Conservation (phyloP, 1,284 basidiomycete genomes). For the Pseudozyma tsukubaensis region DNA sequence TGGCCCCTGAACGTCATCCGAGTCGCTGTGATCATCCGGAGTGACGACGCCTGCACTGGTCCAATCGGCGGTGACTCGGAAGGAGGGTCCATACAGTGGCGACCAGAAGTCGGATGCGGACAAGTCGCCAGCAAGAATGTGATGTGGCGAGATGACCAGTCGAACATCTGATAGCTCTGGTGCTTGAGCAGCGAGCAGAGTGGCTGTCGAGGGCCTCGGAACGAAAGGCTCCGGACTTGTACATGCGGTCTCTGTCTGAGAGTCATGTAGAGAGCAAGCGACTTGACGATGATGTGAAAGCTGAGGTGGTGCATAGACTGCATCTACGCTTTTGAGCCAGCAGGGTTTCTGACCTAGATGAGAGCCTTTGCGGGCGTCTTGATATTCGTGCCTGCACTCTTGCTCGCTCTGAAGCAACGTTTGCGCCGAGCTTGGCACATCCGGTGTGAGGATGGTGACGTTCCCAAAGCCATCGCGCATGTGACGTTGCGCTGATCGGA, state of each 20-base stretch:
- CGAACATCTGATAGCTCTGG: constrained; percentile 13
- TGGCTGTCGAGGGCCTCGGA: not conserved
- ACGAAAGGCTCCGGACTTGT: not conserved
- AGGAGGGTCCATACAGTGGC: constrained; percentile 24
- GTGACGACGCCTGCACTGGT: not conserved
- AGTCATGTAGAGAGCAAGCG: constrained; percentile 7
- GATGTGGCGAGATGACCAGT: constrained; percentile 25
- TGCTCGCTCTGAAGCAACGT: not conserved
- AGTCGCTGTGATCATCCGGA: not conserved
- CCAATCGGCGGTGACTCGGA: constrained; percentile 9
- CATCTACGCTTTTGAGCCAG: constrained; percentile 20
- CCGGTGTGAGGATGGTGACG: constrained; percentile 35
- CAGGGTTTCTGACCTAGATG: constrained; percentile 28
- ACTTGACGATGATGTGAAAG: constrained; percentile 29
- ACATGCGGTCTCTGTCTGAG: not conserved
- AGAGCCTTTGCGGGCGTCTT: not conserved
- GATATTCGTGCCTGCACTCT: constrained; percentile 17
- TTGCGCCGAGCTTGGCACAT: constrained; percentile 4
- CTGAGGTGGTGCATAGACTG: constrained; percentile 13
- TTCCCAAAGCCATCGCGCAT: constrained; percentile 28
- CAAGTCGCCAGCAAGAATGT: constrained; percentile 19
- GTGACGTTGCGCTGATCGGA: constrained; percentile 35
- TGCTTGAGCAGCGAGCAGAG: constrained; percentile 17
- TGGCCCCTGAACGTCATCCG: not conserved
- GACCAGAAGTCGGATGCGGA: constrained; percentile 42